phyloP scores from a whole-genome alignment of 2,329 filamentous ascomycete genomes.

The Cytospora piceae region DNA sequence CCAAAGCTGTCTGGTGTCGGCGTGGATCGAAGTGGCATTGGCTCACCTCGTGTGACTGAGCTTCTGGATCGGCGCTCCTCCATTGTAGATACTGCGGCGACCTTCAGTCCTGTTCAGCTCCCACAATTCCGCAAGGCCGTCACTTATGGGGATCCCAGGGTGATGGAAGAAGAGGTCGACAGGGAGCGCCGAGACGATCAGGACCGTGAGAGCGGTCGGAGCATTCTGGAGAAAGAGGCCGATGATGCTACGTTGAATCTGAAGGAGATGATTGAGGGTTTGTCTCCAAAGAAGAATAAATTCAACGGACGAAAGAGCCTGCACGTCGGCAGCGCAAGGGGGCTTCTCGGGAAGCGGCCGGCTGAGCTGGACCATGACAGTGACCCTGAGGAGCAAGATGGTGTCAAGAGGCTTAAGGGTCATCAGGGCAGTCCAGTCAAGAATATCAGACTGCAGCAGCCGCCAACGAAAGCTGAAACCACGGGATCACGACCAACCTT shows the following conservation, averaged over 20 bases:
- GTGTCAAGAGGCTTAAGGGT: conserved; percentile 71
- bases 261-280: conserved; percentile 75
- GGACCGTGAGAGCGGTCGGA: conserved; percentile 62
- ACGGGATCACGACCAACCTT: conserved; percentile 59
- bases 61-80: conserved; percentile 73
- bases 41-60: conserved; percentile 74
- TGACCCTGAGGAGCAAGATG: conserved; percentile 60
- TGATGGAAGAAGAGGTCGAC: conserved; percentile 66
- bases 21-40: conserved; percentile 70
- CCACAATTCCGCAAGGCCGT: conserved; percentile 50
- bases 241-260: conserved; percentile 68
- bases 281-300: conserved; percentile 74
- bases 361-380: conserved; percentile 70
- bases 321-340: conserved; percentile 73
- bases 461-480: conserved; percentile 68
- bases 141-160: conserved; percentile 67
- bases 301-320: conserved; percentile 74
- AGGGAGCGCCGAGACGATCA: conserved; percentile 64
- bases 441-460: conserved; percentile 70
- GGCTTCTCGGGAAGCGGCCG: conserved; percentile 75
- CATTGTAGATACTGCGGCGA: conserved; percentile 67
- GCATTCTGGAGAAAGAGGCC: conserved; percentile 57
- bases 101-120: conserved; percentile 61
- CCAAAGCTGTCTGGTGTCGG: conserved; percentile 70
- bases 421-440: conserved; percentile 78